Evolutionary conservation across 192 early-diverging fungal species (phyloP), one percentile per base, ranked within the genome.

Genomic region (Linnemannia schmuckeri): DNA sequence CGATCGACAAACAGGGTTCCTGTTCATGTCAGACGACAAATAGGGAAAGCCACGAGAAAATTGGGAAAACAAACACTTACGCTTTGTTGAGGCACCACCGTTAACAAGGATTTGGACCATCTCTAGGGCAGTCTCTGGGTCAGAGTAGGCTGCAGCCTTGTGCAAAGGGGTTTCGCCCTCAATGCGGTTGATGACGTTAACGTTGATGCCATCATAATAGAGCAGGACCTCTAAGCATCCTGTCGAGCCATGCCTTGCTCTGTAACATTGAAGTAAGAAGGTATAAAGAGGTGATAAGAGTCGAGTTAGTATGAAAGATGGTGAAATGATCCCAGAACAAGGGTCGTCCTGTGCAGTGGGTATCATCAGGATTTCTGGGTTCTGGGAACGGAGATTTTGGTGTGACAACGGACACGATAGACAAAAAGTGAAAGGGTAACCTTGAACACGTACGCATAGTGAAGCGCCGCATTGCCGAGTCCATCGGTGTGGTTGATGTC

Each of bases 141-240:
- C 92, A 30, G 91, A 84, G 76, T 92, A 92, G 52, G 80, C 85
- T 42, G 94, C 92, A 35, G 94, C 95, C 70, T 92, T 90, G 87
- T 95, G 94, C 20, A 96, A 89, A 33, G 95, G 93, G 9, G 95
- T 96, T 63, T 95, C 90, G 27, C 81, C 81, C 55, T 89, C 89
- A 57, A 90, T 72, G 18, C 75, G 76, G 82, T 96, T 93, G 70
- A 91, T 77, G 17, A 91, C 82, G 76, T 95, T 91, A 24, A 93
- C 78, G 22, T 93, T 75, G 38, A 96, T 91, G 30, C 90, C 91
- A 30, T 82, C 87, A 18, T 87, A 88, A 30, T 83, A 79, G 38
- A 90, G 79, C 18, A 96, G 81, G 41, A 93, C 76, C 85, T 93
- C 91, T 35, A 94, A 75, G 61, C 93, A 95, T 70, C 90, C 91